phyloP scores from a whole-genome alignment of 2,329 filamentous ascomycete species.

The Hymenoscyphus linearis region DNA sequence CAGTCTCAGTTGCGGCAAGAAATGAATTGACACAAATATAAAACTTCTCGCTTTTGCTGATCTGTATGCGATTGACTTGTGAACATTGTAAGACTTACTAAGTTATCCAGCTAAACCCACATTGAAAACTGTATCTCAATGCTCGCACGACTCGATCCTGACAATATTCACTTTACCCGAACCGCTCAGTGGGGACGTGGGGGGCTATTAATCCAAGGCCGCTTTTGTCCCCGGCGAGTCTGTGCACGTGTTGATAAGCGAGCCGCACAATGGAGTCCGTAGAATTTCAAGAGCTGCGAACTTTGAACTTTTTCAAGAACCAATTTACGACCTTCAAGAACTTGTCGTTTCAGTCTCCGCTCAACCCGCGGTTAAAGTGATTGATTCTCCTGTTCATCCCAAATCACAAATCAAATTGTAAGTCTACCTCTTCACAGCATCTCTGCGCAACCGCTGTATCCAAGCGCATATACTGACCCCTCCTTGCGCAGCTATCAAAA shows the following conservation, averaged over 20 bases:
- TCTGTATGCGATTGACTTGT: neutral
- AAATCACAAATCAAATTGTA: conserved; percentile 26
- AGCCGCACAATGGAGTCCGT: conserved; percentile 7
- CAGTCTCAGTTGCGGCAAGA: neutral
- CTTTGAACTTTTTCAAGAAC: neutral
- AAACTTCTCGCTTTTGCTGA: neutral
- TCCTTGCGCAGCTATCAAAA: conserved; percentile 55
- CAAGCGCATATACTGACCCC: conserved; percentile 17
- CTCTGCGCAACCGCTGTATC: conserved; percentile 2
- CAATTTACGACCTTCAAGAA: conserved; percentile 35
- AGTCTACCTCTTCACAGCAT: conserved; percentile 10
- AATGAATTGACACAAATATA: neutral
- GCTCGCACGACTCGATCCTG: too few relatives aligned
- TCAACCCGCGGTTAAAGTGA: conserved; percentile 98
- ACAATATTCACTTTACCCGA: too few relatives aligned
- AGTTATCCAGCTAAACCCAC: too few relatives aligned
- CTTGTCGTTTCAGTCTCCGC: conserved; percentile 99
- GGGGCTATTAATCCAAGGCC: too few relatives aligned
- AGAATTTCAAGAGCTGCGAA: conserved; percentile 9
- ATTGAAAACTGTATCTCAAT: too few relatives aligned
- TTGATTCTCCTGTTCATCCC: conserved; percentile 82
- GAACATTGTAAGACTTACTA: too few relatives aligned
- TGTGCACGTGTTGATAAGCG: neutral
- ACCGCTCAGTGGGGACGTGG: too few relatives aligned
- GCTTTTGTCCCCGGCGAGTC: too few relatives aligned